phyloP scores from a whole-genome alignment of 2,329 filamentous ascomycete genomes.

The Geoglossum cookeanum region DNA sequence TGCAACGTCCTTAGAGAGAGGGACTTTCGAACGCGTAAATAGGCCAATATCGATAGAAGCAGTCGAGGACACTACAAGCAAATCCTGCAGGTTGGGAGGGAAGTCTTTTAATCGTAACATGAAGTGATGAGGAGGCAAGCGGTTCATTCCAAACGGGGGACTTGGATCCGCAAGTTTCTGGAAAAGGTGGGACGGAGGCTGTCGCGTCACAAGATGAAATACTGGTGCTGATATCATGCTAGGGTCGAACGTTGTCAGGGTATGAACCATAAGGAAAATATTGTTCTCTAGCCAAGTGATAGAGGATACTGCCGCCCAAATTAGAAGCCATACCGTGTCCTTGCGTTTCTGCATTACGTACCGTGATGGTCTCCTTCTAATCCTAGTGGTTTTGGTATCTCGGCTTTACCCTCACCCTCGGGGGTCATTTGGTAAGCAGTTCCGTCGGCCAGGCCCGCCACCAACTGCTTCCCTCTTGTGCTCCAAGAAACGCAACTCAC shows the following conservation, averaged over 20 bases:
- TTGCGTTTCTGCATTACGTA: constrained; percentile 23
- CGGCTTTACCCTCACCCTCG: constrained; percentile 54
- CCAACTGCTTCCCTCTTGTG: constrained; percentile 75
- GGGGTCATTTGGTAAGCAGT: constrained; percentile 68
- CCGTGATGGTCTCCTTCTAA: constrained; percentile 45
- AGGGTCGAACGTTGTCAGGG: constrained; percentile 38
- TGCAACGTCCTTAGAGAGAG: constrained; percentile 41
- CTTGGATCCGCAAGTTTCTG: constrained; percentile 60
- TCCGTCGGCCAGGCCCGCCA: constrained; percentile 69
- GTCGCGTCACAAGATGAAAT: constrained; percentile 64
- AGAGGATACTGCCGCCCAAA: constrained; percentile 41
- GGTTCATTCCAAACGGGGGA: constrained; percentile 46
- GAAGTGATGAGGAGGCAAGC: constrained; percentile 54
- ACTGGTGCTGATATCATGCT: constrained; percentile 37
- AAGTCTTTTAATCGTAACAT: constrained; percentile 63
- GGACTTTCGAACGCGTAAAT: constrained; percentile 50
- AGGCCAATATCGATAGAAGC: constrained; percentile 62
- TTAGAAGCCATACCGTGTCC: background rate
- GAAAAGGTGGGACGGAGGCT: constrained; percentile 46
- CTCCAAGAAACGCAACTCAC: constrained; percentile 87
- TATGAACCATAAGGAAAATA: constrained; percentile 65
- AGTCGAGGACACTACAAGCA: constrained; percentile 67
- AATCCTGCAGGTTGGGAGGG: constrained; percentile 58
- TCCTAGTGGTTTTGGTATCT: constrained; percentile 58
- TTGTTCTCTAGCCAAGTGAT: constrained; percentile 80